Evolutionary conservation across 352 stramenopile genomes (phyloP).

Genomic region (Pythium coloratum): DNA sequence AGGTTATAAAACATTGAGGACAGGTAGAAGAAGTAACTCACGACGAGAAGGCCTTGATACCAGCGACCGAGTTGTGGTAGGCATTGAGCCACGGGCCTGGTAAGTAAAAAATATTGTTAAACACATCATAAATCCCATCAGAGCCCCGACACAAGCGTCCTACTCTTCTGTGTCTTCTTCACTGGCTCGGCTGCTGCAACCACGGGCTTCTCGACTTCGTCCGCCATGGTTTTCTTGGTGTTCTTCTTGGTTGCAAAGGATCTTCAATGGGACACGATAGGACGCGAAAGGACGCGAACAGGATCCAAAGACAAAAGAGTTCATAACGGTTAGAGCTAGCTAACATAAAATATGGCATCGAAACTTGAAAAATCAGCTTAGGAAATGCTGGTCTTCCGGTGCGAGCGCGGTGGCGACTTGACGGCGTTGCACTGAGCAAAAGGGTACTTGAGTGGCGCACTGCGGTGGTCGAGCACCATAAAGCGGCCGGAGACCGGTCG

Average conservation of each 20-base stretch:
- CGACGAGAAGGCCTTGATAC: constrained; percentile 77
- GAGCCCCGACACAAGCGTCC: too few relatives aligned
- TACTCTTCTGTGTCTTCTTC: constrained; percentile 30
- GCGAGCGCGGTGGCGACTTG: constrained; percentile 25
- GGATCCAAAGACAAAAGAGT: background rate
- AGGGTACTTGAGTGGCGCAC: constrained; percentile 23
- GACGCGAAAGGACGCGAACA: constrained; percentile 10
- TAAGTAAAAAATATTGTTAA: background rate
- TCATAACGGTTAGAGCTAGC: constrained; percentile 3
- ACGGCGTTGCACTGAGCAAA: constrained; percentile 24
- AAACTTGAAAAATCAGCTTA: constrained; percentile 5
- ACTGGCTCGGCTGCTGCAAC: background rate
- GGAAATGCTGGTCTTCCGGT: constrained; percentile 40
- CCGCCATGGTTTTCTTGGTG: constrained; percentile 17
- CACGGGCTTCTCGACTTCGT: constrained; percentile 25
- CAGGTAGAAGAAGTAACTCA: constrained; percentile 7
- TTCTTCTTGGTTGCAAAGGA: constrained; percentile 1
- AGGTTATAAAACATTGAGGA: too few relatives aligned
- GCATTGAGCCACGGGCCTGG: constrained; percentile 82
- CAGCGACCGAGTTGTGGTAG: constrained; percentile 90
- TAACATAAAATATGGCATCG: constrained; percentile 3
- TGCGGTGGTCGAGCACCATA: constrained; percentile 54
- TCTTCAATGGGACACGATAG: background rate
- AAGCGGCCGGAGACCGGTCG: constrained; percentile 62
- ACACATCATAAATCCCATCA: too few relatives aligned